Conservation (phyloP, 1,284 basidiomycete genomes). For the Ganoderma multipileum region DNA sequence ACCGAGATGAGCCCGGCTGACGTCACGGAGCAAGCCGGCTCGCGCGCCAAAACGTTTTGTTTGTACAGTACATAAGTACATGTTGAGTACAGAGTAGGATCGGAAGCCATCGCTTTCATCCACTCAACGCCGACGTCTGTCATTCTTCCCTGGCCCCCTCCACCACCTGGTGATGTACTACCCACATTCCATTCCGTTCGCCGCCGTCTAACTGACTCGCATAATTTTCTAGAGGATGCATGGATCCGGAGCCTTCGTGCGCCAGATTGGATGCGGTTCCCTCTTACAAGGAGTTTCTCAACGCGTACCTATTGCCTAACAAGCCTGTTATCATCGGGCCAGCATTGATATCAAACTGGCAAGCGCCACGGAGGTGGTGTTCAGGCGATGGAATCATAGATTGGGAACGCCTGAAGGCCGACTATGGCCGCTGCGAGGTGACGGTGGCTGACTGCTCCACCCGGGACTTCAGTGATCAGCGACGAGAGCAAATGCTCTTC, state of each 20-base stretch:
- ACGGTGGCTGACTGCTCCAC: constrained; percentile 39
- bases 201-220: not conserved
- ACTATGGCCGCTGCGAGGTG: constrained; percentile 34
- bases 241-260: not conserved
- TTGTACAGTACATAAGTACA: too few relatives aligned
- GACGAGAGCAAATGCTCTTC: constrained; percentile 32
- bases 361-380: constrained; percentile 19
- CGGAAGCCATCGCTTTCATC: constrained; percentile 28
- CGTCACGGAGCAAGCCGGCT: constrained; percentile 6
- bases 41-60: too few relatives aligned
- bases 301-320: constrained; percentile 35
- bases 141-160: too few relatives aligned
- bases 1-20: not conserved
- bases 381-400: constrained; percentile 23
- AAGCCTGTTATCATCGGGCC: constrained; percentile 37
- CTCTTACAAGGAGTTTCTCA: constrained; percentile 36
- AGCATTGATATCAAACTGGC: constrained; percentile 35
- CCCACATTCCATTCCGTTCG: not conserved
- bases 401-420: constrained; percentile 32
- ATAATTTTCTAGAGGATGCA: not conserved
- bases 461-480: constrained; percentile 40
- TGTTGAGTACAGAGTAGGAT: too few relatives aligned
- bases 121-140: not conserved
- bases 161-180: not conserved
- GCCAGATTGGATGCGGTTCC: constrained; percentile 17